These are phyloP conservation scores for Streptanthus diversifolius DNA, from an alignment of 345 rosid genomes.

Conservation along the genomic window DNA sequence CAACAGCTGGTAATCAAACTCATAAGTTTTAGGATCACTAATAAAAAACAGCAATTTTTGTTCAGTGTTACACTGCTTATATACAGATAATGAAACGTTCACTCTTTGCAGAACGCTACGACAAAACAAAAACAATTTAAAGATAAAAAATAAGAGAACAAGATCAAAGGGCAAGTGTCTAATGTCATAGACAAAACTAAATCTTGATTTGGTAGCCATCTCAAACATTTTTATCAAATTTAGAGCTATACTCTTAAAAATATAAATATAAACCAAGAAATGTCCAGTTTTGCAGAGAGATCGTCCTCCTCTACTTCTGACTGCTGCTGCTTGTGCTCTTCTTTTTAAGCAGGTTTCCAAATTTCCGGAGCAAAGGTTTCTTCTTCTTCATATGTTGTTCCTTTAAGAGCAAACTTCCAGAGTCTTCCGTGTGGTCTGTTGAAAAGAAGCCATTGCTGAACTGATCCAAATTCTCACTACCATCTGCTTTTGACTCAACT, in stretches of 20 bases:
- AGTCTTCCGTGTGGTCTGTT: constrained; percentile 50
- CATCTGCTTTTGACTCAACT: constrained; percentile 59
- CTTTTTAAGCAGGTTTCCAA: constrained; percentile 87
- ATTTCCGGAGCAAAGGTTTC: constrained; percentile 78
- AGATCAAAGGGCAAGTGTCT: constrained; percentile 20
- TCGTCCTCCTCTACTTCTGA: constrained; percentile 41
- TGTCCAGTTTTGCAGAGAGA: background rate
- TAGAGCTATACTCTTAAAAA: background rate
- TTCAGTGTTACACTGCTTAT: background rate
- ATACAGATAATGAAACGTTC: constrained; percentile 6
- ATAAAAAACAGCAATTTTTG: background rate
- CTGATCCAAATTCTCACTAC: constrained; percentile 54
- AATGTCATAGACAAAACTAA: constrained; percentile 7
- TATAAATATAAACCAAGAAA: constrained; percentile 8
- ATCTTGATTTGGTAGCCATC: constrained; percentile 7
- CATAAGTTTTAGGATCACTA: background rate
- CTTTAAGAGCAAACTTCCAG: constrained; percentile 50
- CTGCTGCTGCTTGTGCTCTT: constrained; percentile 51
- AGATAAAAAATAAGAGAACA: background rate
- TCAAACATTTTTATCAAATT: background rate
- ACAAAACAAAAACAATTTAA: constrained; percentile 1
- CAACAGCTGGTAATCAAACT: background rate
- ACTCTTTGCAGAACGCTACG: background rate
- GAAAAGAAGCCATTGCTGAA: constrained; percentile 47
- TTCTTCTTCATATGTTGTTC: constrained; percentile 72